These are phyloP conservation scores for Typha latifolia DNA, from an alignment of 176 grass and related monocot genomes.

Conservation along the genomic window DNA sequence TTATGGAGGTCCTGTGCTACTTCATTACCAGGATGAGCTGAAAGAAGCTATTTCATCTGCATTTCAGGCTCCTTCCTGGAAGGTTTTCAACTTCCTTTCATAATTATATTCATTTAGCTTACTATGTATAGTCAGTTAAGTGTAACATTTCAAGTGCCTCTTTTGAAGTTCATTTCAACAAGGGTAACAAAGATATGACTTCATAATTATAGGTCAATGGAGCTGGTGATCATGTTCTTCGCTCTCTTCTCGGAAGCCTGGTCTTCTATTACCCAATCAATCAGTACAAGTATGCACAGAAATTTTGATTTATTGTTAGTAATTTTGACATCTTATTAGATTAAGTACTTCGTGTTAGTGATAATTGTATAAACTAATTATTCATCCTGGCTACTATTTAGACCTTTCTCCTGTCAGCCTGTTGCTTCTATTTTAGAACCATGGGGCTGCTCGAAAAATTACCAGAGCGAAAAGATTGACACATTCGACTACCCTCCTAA, in stretches of 20 bases:
- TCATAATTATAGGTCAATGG: conserved; percentile 67
- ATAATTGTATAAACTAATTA: conserved; percentile 5
- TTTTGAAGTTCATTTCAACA: conserved; percentile 15
- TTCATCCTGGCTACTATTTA: conserved; percentile 27
- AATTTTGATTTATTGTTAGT: conserved; percentile 14
- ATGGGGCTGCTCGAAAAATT: conserved; percentile 84
- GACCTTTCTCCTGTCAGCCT: conserved; percentile 47
- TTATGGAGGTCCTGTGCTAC: conserved; percentile 72
- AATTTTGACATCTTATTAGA: conserved; percentile 19
- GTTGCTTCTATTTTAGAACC: conserved; percentile 57
- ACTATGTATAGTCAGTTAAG: background rate
- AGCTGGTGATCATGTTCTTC: conserved; percentile 83
- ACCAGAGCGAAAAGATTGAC: conserved; percentile 35
- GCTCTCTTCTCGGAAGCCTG: conserved; percentile 76
- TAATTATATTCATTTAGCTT: conserved; percentile 8
- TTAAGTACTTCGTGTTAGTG: conserved; percentile 11
- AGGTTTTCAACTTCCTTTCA: conserved; percentile 36
- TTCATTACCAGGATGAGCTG: conserved; percentile 60
- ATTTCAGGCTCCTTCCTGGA: conserved; percentile 94
- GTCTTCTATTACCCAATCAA: conserved; percentile 68
- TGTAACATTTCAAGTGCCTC: background rate
- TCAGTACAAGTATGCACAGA: conserved; percentile 63
- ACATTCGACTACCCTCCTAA: conserved; percentile 49
- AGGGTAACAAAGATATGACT: conserved; percentile 5
- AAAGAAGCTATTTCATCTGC: conserved; percentile 60